Conservation (phyloP, 2,329 filamentous ascomycete genomes). For the Metarhizium album region DNA sequence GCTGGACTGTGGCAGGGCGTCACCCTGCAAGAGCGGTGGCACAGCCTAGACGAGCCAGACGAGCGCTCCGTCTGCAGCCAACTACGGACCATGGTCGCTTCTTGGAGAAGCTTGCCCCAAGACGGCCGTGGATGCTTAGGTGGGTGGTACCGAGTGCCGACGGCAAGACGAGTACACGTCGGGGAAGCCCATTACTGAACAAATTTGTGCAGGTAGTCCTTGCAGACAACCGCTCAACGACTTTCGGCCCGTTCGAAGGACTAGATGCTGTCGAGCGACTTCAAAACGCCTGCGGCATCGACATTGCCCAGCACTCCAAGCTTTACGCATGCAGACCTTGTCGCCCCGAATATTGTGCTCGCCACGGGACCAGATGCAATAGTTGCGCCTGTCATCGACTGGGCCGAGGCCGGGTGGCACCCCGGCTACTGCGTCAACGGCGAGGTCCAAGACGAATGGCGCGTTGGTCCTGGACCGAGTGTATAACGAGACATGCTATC, state of each 20-base stretch:
- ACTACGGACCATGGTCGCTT: conserved; percentile 14
- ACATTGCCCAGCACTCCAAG: conserved; percentile 16
- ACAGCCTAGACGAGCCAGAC: conserved; percentile 9
- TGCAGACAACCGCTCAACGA: conserved; percentile 20
- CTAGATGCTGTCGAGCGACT: conserved; percentile 19
- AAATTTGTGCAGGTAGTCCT: conserved; percentile 15
- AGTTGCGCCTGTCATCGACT: conserved; percentile 17
- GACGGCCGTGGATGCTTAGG: conserved; percentile 4
- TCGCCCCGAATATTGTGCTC: conserved; percentile 16
- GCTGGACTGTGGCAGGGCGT: conserved; percentile 12
- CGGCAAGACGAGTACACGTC: background rate
- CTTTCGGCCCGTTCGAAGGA: conserved; percentile 20
- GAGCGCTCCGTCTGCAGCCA: conserved; percentile 19
- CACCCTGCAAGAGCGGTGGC: conserved; percentile 13
- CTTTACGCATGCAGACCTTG: conserved; percentile 18
- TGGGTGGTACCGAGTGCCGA: no score
- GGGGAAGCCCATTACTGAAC: conserved; percentile 10
- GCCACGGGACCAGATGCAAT: conserved; percentile 10
- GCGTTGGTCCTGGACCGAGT: conserved; percentile 13
- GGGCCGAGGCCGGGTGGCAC: conserved; percentile 22
- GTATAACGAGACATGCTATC: conserved; percentile 17
- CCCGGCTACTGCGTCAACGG: conserved; percentile 21
- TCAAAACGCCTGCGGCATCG: conserved; percentile 19
- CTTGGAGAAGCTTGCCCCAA: conserved; percentile 11
- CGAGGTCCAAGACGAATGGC: conserved; percentile 20